A percentile compares a stretch with the other conserved stretches of the same genome.
phyloP scores from a whole-genome alignment of 2,329 filamentous ascomycete species.

The Sclerotinia trifoliorum region DNA sequence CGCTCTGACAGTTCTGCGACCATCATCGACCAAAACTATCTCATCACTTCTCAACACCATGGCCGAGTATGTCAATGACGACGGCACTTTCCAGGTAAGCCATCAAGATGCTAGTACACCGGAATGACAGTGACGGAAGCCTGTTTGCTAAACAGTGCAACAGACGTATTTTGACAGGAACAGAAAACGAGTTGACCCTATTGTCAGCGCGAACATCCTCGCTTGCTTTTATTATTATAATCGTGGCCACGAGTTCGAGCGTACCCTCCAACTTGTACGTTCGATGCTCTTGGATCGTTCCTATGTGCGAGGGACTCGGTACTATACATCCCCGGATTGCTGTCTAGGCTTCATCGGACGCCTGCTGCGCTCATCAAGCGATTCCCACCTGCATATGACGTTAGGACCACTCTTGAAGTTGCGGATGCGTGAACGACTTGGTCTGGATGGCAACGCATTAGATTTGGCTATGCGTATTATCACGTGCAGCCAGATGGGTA shows the following conservation, averaged over 20 bases:
- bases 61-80: neutral
- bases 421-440: neutral
- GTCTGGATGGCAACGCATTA: neutral
- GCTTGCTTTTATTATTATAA: neutral
- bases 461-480: neutral
- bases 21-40: neutral
- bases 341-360: neutral
- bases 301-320: neutral
- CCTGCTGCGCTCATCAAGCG: neutral
- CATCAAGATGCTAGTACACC: neutral
- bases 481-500: neutral
- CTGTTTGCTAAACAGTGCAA: neutral
- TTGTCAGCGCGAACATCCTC: neutral
- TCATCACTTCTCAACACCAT: neutral
- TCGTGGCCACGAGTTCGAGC: neutral
- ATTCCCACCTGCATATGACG: neutral
- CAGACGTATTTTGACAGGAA: neutral
- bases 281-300: neutral
- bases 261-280: neutral
- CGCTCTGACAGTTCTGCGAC: neutral
- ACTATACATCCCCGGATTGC: neutral
- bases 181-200: neutral
- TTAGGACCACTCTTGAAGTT: neutral
- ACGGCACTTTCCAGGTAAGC: neutral
- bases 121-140: neutral